phyloP scores from a whole-genome alignment of 257 asterid species.

The Solanum bulbocastanum region DNA sequence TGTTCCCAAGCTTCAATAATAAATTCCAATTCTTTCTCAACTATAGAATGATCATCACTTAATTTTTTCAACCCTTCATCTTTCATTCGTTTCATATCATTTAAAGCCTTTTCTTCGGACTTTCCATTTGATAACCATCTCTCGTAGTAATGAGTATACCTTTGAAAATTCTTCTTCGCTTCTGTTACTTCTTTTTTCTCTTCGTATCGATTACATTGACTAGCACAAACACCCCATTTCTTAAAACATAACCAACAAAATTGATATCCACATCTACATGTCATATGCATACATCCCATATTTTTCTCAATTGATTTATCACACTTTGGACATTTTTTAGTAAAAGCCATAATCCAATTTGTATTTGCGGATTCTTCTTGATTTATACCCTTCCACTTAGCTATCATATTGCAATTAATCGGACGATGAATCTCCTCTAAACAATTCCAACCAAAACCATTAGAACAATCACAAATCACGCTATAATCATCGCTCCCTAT shows the following conservation, averaged over 20 bases:
- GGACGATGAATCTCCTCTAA: conserved; percentile 11
- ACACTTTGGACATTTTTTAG: conserved; percentile 10
- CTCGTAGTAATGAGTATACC: conserved; percentile 2
- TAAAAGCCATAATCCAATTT: background rate
- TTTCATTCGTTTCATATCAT: background rate
- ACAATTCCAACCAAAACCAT: conserved; percentile 9
- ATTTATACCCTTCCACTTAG: background rate
- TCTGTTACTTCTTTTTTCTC: background rate
- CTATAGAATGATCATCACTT: background rate
- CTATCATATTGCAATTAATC: background rate
- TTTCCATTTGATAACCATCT: background rate
- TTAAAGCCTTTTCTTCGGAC: conserved; percentile 6
- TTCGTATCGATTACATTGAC: background rate
- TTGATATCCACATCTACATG: background rate
- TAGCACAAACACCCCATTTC: background rate
- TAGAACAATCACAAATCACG: conserved; percentile 5
- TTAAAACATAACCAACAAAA: conserved; percentile 15
- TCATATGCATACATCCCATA: conserved; percentile 13
- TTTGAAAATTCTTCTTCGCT: background rate
- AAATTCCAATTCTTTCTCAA: background rate
- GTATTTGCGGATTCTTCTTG: background rate
- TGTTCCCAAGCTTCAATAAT: conserved; percentile 35
- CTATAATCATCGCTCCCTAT: background rate
- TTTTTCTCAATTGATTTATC: background rate
- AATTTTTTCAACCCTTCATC: background rate